Base-by-base conservation (phyloP, 331 rosid genomes). In the Malus hybrid region DNA sequence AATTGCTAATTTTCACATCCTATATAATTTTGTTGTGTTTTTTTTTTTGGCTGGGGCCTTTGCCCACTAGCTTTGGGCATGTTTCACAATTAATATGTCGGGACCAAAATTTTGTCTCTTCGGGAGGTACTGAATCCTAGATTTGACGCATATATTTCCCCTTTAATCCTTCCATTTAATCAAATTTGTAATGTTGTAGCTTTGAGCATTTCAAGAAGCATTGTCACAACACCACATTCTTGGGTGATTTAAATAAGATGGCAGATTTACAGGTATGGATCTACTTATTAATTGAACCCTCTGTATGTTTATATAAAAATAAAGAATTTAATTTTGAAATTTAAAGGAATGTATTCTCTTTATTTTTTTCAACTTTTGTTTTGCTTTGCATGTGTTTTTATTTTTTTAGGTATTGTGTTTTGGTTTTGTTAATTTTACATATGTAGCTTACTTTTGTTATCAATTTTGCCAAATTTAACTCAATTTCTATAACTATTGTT, bases 71-170 rank as follows among this genome's bases (percentile, higher is more conserved):
- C 80, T 34, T 75, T 68, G 79, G 66, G 83, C 65, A 74, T 75
- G 63, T 34, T 77, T 77, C 24, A 72, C 82, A 84, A 80, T 84
- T 29, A 82, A 58, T 80, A 39, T 76, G 84, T 84, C 80, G 82
- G 84, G 82, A 79, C 81, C 62, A 16, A 77, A 22, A 39, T 32
- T 70, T 84, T 81, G 80, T 85, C 86, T 72, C 44, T 10, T 52
- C 63, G 57, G 28, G 44, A 8, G 74, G 60, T 30, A 46, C 60
- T 26, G 80, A 66, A 58, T 74, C 71, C 71, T 56, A 74, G 66
- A 56, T 26, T 62, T 70, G 10, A 28, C 19, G 10, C 11, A n/a
- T 29, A 70, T 28, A 60, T 55, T 66, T 68, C 39, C 57, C 12
- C 33, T n/a, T 64, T 6, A 22, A 68, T 69, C 62, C 52, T 64